phyloP scores from a whole-genome alignment of 306 rosid genomes.

The Inga laurina region DNA sequence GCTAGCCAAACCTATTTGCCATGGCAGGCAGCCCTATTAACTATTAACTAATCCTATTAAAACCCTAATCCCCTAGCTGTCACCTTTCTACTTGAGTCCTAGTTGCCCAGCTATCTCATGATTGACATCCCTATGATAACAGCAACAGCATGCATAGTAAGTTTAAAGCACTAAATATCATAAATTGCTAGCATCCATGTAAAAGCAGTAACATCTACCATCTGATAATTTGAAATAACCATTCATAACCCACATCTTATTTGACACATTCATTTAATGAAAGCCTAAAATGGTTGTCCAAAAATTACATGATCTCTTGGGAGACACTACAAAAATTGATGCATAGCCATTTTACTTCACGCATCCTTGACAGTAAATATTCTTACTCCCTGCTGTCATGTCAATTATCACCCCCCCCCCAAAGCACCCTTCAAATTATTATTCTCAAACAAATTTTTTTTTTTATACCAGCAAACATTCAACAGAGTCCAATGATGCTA shows the following conservation, averaged over 20 bases:
- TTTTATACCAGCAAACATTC: slow-evolving; percentile 13
- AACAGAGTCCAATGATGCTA: neutral
- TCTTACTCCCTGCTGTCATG: neutral
- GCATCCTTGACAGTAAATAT: neutral
- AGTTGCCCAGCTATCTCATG: neutral
- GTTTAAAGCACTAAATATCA: neutral
- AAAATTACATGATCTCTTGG: neutral
- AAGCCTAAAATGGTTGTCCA: slow-evolving; percentile 7
- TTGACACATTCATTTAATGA: slow-evolving; percentile 1
- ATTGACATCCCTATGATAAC: slow-evolving; percentile 5
- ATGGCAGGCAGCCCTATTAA: neutral
- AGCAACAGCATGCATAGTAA: slow-evolving; percentile 7
- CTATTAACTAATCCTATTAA: neutral
- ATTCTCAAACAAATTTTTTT: neutral
- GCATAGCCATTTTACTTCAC: neutral
- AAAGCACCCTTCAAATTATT: neutral
- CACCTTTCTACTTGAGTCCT: neutral
- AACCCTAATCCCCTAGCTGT: neutral
- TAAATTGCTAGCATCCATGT: neutral
- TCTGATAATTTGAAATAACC: slow-evolving; percentile 15
- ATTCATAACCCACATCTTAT: neutral
- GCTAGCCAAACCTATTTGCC: neutral
- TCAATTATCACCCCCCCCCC: no score
- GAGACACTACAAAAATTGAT: neutral
- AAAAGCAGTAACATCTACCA: slow-evolving; percentile 9